Conservation (phyloP, 768 basidiomycete genomes). For the Russula foetens region DNA sequence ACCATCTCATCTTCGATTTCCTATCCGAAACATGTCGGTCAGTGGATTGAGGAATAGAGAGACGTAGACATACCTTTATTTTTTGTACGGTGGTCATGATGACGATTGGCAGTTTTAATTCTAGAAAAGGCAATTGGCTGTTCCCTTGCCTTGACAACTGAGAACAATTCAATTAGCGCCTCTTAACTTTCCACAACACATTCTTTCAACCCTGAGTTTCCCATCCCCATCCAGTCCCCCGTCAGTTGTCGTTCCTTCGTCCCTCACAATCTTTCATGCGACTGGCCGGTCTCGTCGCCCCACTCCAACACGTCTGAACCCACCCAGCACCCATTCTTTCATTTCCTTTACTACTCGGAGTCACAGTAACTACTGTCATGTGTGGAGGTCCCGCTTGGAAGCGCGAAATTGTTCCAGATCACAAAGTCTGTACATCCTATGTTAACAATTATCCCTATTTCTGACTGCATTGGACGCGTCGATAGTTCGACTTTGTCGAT, state of each 20-base stretch:
- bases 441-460: not conserved
- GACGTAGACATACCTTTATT: constrained; percentile 51
- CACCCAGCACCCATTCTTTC: constrained; percentile 3
- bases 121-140: not conserved
- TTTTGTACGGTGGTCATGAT: constrained; percentile 87
- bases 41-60: constrained; percentile 16
- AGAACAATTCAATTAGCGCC: no score
- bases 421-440: constrained; percentile 58
- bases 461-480: not conserved
- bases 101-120: not conserved
- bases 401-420: constrained; percentile 93
- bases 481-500: constrained; percentile 94
- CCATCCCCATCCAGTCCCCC: not conserved
- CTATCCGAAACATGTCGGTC: constrained; percentile 30
- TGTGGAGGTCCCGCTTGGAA: constrained; percentile 88
- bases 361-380: constrained; percentile 31
- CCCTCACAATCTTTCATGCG: constrained; percentile 23
- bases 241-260: constrained; percentile 9
- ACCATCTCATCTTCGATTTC: constrained; percentile 99
- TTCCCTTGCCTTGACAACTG: not conserved
- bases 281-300: constrained; percentile 25
- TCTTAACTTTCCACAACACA: no score
- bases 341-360: constrained; percentile 17
- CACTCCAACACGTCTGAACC: constrained; percentile 21
- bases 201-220: no score